Percentiles rank a stretch among this genome's conserved stretches.
Evolutionary conservation across 768 basidiomycete genomes (phyloP).

Genomic region (Galerina marginata): DNA sequence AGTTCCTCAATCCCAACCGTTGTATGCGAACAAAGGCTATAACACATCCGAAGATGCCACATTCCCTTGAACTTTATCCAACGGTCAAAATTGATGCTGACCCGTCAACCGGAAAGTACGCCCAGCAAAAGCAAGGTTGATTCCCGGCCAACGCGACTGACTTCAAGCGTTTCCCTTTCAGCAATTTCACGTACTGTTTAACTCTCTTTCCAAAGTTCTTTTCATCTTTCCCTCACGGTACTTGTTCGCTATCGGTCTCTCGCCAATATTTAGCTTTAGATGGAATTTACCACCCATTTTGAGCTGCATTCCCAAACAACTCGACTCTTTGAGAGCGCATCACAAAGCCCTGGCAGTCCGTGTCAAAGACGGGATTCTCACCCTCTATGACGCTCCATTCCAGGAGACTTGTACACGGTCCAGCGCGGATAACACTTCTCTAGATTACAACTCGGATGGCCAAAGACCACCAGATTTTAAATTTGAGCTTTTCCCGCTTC

Average conservation of each 20-base stretch:
- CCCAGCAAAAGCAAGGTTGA: slow-evolving; percentile 60
- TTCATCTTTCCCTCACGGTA: slow-evolving; percentile 85
- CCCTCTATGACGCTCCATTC: slow-evolving; percentile 83
- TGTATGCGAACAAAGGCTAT: slow-evolving; percentile 63
- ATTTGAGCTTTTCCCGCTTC: slow-evolving; percentile 87
- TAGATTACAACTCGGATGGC: slow-evolving; percentile 78
- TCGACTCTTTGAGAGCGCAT: slow-evolving; percentile 80
- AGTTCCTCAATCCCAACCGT: slow-evolving; percentile 64
- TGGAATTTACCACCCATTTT: slow-evolving; percentile 84
- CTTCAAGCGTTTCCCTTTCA: slow-evolving; percentile 80
- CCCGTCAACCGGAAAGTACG: slow-evolving; percentile 62
- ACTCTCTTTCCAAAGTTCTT: slow-evolving; percentile 84
- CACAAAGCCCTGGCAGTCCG: slow-evolving; percentile 59
- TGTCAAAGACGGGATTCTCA: slow-evolving; percentile 61
- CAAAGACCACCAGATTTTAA: slow-evolving; percentile 73
- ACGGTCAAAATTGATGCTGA: slow-evolving; percentile 70
- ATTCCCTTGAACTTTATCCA: slow-evolving; percentile 64
- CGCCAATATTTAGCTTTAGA: slow-evolving; percentile 85
- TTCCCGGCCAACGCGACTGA: slow-evolving; percentile 62
- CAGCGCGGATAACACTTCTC: slow-evolving; percentile 75
- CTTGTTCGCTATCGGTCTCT: slow-evolving; percentile 87
- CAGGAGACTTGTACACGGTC: slow-evolving; percentile 81
- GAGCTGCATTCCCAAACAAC: slow-evolving; percentile 89
- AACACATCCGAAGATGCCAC: slow-evolving; percentile 72
- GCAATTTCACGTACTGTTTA: slow-evolving; percentile 84